Conservation (phyloP, 192 early-diverging fungal species). For the Coemansia sp. region DNA sequence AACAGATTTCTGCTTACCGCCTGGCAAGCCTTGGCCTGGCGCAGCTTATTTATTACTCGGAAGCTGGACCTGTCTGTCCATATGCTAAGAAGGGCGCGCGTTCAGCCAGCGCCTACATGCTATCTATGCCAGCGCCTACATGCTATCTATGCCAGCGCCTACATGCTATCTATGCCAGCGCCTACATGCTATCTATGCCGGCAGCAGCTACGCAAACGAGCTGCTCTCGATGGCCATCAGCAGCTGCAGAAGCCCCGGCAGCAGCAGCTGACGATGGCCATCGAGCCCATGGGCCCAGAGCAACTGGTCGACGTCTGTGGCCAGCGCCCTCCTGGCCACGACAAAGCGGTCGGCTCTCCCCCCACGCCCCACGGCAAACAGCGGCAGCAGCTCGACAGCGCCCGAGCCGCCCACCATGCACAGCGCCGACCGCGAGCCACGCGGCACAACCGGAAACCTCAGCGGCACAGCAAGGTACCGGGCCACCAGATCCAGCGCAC, state of each 20-base stretch:
- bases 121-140: too few relatives aligned
- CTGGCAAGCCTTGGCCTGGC: too few relatives aligned
- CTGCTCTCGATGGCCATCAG: slow-evolving; percentile 31
- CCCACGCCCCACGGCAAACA: slow-evolving; percentile 24
- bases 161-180: too few relatives aligned
- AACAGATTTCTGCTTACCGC: too few relatives aligned
- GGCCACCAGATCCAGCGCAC: slow-evolving; percentile 19
- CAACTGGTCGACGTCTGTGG: slow-evolving; percentile 25
- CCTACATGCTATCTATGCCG: too few relatives aligned
- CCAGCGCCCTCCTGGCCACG: slow-evolving; percentile 16
- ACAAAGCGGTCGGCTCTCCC: slow-evolving; percentile 11
- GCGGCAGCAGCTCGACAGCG: slow-evolving; percentile 20
- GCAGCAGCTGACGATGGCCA: slow-evolving; percentile 12
- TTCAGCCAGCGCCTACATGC: too few relatives aligned
- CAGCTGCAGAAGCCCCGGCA: slow-evolving; percentile 26
- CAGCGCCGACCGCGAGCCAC: slow-evolving; percentile 23
- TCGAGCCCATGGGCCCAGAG: slow-evolving; percentile 18
- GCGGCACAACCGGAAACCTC: slow-evolving; percentile 26
- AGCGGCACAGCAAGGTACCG: slow-evolving; percentile 12
- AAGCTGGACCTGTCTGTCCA: too few relatives aligned
- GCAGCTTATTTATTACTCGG: too few relatives aligned
- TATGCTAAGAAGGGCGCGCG: too few relatives aligned
- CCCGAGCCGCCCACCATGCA: slow-evolving; percentile 4
- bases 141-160: too few relatives aligned
- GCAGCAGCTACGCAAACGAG: slow-evolving; percentile 42